A percentile compares a stretch with the other conserved stretches of the same genome.
phyloP scores from a whole-genome alignment of 1,284 basidiomycete genomes.

The Neonothopanus nambi region DNA sequence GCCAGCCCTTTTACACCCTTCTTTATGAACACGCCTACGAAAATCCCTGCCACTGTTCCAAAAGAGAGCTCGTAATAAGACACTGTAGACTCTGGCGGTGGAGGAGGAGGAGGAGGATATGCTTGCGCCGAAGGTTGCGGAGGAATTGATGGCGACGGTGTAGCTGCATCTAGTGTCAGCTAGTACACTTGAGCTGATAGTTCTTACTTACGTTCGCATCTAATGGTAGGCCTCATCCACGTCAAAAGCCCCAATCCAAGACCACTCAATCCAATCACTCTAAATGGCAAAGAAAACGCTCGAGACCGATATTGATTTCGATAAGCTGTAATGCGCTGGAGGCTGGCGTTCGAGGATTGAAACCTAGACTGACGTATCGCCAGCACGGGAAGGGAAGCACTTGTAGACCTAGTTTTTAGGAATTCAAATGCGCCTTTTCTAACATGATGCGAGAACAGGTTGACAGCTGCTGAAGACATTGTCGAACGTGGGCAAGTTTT shows the following conservation, averaged over 20 bases:
- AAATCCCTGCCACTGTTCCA: slow-evolving; percentile 85
- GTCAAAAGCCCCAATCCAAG: slow-evolving; percentile 37
- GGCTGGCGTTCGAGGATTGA: background rate
- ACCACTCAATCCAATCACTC: slow-evolving; percentile 31
- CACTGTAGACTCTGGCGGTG: slow-evolving; percentile 68
- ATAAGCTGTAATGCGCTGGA: background rate
- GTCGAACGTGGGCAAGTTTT: no score
- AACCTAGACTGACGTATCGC: background rate
- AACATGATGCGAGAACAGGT: background rate
- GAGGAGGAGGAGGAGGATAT: slow-evolving; percentile 25
- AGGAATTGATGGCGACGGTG: background rate
- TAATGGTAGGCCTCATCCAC: slow-evolving; percentile 25
- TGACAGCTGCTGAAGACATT: no score
- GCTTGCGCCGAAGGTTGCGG: background rate
- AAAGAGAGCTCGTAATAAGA: slow-evolving; percentile 85
- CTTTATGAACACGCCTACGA: slow-evolving; percentile 91
- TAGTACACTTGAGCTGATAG: background rate
- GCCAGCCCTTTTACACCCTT: slow-evolving; percentile 87
- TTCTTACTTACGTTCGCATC: slow-evolving; percentile 39
- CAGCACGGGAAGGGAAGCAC: background rate
- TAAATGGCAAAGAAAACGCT: slow-evolving; percentile 1
- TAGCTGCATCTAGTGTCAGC: background rate
- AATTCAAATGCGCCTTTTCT: background rate
- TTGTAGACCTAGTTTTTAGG: background rate
- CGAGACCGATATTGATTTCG: background rate